Evolutionary conservation across 352 stramenopile species (phyloP).

Genomic region (Pythium vanterpoolii): DNA sequence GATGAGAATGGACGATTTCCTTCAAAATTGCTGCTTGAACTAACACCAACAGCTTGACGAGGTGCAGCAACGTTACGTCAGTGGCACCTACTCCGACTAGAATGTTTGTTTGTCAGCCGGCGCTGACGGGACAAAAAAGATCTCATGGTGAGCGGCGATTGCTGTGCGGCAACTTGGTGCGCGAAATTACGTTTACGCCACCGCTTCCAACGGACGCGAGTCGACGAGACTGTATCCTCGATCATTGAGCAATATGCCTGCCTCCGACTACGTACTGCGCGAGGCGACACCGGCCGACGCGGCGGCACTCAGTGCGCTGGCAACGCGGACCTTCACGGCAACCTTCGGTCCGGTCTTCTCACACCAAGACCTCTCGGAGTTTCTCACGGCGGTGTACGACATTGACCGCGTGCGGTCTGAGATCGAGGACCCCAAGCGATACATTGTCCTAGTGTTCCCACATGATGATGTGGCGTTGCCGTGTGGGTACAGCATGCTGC

Average conservation of each 20-base stretch:
- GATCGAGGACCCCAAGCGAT: constrained; percentile 20
- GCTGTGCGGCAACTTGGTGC: no score
- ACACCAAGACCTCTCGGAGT: constrained; percentile 17
- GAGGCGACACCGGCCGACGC: constrained; percentile 23
- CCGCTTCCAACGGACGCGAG: background rate
- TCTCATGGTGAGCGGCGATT: no score
- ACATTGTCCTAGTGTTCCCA: constrained; percentile 27
- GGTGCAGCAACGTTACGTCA: no score
- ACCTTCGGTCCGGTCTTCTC: constrained; percentile 25
- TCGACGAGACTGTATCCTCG: background rate
- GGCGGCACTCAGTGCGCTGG: constrained; percentile 18
- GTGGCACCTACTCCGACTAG: no score
- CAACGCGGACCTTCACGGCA: constrained; percentile 28
- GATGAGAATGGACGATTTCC: no score
- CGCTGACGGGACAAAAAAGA: no score
- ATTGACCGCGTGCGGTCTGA: constrained; percentile 23
- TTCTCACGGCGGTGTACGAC: constrained; percentile 17
- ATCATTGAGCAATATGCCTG: background rate
- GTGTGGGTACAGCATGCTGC: constrained; percentile 29
- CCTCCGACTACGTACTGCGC: constrained; percentile 11
- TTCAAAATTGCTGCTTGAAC: no score
- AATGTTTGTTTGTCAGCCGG: no score
- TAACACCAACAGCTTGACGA: no score
- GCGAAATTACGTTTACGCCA: no score
- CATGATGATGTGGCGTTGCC: background rate